phyloP scores from a whole-genome alignment of 139 green algal species.

The Deuterostichococcus epilithicus region DNA sequence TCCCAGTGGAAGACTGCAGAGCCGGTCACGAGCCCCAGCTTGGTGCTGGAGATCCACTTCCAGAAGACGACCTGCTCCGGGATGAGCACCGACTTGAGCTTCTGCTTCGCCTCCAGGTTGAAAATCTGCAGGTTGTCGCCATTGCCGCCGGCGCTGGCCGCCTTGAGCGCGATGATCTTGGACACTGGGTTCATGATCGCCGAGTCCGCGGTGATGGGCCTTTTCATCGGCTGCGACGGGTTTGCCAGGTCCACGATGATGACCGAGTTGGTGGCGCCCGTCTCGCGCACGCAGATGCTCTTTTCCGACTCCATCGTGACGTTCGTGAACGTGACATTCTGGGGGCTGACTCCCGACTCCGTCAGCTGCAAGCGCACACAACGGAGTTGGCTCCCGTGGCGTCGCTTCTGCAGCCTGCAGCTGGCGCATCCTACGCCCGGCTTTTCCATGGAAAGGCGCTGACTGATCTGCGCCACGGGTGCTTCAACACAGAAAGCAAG shows the following conservation, averaged over 20 bases:
- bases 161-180: conserved; percentile 96
- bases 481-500: no score
- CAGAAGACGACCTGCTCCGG: conserved; percentile 93
- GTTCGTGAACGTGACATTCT: conserved; percentile 97
- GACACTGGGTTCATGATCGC: conserved; percentile 92
- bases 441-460: no score
- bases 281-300: conserved; percentile 96
- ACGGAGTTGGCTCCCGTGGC: no score
- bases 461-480: no score
- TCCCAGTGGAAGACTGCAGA: conserved; percentile 96
- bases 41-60: conserved; percentile 89
- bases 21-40: conserved; percentile 91
- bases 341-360: conserved; percentile 78
- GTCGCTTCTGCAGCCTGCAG: no score
- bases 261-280: conserved; percentile 48
- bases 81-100: conserved; percentile 96
- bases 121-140: conserved; percentile 96
- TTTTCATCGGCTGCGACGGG: conserved; percentile 68
- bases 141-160: conserved; percentile 40
- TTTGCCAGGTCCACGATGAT: conserved; percentile 92
- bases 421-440: no score
- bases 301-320: conserved; percentile 96
- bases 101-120: conserved; percentile 97
- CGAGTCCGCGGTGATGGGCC: conserved; percentile 95
- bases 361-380: conserved; percentile 69